Base-by-base conservation (phyloP, 495 filamentous ascomycete species). In the Staphylotrichum tortipilum region DNA sequence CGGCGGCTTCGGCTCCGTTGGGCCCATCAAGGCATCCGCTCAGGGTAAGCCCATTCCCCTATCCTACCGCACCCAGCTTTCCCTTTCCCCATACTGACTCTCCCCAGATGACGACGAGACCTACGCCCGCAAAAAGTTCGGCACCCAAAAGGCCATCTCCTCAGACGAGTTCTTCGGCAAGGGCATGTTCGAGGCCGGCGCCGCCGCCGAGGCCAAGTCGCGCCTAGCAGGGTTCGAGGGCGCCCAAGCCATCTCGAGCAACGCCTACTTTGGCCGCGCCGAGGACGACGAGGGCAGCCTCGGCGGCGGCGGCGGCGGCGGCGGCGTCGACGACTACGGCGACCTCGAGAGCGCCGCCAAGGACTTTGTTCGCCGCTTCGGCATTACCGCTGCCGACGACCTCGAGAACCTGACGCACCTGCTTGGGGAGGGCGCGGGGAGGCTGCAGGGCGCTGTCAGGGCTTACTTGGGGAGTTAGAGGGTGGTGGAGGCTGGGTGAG, bases 131-230 rank as follows among this genome's bases (percentile, higher is more conserved):
- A 63, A 64, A 75, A 58, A 90, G 62, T 98, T 98, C 55, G 92
- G 90, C 48, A 68, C 64, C 44, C 92, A 98, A 69, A 97, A 95
- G 74, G 86, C 85, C 64, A 98, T 98, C 56, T 95, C 89, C 2
- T 95, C 88, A 3, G 92, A 98, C 68, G 92, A 98, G 59, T 96
- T 95, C 73, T 98, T 98, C 64, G 89, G 90, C 50, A 91, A 90
- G 58, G 86, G 88, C 22, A 68, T 77, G 42, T 97, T 84, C 62
- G 88, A 98, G 57, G 81, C 90, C 24, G 70, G 72, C 29, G 82
- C 84, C 4, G 84, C 90, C 60, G 75, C 83, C 36, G 90, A 96
- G 72, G 89, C 92, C 43, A 90, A 92, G 69, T 71, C 78, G 11
- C 80, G 92, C 12, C 79, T 98, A 34, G 82, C 86, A 65, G 83